phyloP scores from a whole-genome alignment of 441 rosid species.

The Raphanus hybrid region DNA sequence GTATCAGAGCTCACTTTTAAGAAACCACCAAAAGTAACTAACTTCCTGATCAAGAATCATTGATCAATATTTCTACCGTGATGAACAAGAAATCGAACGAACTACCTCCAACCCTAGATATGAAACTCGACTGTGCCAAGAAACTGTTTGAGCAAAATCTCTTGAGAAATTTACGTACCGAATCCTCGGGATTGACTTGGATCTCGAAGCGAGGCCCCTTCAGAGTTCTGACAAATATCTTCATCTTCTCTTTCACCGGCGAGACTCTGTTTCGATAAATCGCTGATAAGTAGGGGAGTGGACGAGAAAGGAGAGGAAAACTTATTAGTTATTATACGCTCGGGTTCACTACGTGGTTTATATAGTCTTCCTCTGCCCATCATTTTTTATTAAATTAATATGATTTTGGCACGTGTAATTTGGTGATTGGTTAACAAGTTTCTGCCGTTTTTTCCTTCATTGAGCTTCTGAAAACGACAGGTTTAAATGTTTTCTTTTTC shows the following conservation, averaged over 20 bases:
- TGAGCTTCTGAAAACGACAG: no score
- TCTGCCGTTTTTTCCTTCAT: no score
- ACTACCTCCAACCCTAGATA: background rate
- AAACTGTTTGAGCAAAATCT: background rate
- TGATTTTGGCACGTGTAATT: no score
- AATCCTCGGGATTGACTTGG: conserved; percentile 63
- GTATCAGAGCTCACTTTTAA: background rate
- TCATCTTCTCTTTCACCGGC: conserved; percentile 48
- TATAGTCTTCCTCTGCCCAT: background rate
- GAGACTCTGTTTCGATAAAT: background rate
- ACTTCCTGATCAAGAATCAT: background rate
- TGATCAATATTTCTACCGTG: no score
- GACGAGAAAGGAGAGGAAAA: no score
- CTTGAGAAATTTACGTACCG: conserved; percentile 40
- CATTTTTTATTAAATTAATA: no score
- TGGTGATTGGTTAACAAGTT: no score
- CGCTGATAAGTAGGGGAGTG: background rate
- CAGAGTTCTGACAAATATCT: conserved; percentile 66
- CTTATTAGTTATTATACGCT: no score
- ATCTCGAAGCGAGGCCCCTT: conserved; percentile 70
- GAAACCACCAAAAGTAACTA: background rate
- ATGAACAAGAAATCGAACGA: no score
- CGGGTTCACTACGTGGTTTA: background rate
- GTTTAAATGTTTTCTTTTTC: no score
- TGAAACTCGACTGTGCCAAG: background rate